phyloP scores from a whole-genome alignment of 2,329 filamentous ascomycete genomes.

The Helotiales sp. region DNA sequence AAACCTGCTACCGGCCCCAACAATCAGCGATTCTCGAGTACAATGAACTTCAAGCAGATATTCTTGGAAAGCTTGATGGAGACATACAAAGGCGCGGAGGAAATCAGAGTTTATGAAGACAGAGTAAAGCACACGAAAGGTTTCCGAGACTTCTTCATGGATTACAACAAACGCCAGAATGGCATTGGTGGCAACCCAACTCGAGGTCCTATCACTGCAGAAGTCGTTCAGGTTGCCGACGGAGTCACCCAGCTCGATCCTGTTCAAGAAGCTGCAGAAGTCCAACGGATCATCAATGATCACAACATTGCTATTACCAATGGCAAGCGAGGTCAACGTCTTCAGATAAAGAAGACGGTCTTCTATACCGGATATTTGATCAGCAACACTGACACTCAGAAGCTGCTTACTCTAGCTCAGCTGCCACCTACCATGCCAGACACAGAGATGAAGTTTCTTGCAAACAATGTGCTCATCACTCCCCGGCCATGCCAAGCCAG shows the following conservation, averaged over 20 bases:
- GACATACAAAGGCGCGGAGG: conserved; percentile 83
- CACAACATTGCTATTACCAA: conserved; percentile 71
- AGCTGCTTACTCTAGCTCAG: conserved; percentile 71
- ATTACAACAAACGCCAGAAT: conserved; percentile 69
- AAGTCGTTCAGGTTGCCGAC: conserved; percentile 88
- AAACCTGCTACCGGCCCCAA: conserved; percentile 85
- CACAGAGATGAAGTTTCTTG: conserved; percentile 78
- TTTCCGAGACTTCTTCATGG: conserved; percentile 83
- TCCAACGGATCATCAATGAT: conserved; percentile 86
- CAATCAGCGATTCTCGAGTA: conserved; percentile 77
- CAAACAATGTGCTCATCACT: conserved; percentile 90
- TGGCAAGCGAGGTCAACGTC: conserved; percentile 48
- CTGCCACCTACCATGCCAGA: conserved; percentile 66
- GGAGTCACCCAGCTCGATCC: conserved; percentile 75
- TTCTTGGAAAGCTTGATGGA: conserved; percentile 82
- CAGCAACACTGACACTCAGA: conserved; percentile 70
- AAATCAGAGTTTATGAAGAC: conserved; percentile 78
- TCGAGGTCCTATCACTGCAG: conserved; percentile 70
- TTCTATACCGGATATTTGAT: conserved; percentile 95
- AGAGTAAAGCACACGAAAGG: conserved; percentile 71
- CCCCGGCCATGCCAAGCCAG: conserved; percentile 73
- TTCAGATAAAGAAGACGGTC: conserved; percentile 83
- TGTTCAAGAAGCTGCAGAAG: conserved; percentile 77
- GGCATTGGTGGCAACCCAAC: conserved; percentile 55
- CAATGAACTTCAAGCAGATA: conserved; percentile 90